Percentiles rank a stretch among this genome's conserved stretches.
phyloP scores from a whole-genome alignment of 2,329 filamentous ascomycete genomes.

The Apiospora saccharicola region DNA sequence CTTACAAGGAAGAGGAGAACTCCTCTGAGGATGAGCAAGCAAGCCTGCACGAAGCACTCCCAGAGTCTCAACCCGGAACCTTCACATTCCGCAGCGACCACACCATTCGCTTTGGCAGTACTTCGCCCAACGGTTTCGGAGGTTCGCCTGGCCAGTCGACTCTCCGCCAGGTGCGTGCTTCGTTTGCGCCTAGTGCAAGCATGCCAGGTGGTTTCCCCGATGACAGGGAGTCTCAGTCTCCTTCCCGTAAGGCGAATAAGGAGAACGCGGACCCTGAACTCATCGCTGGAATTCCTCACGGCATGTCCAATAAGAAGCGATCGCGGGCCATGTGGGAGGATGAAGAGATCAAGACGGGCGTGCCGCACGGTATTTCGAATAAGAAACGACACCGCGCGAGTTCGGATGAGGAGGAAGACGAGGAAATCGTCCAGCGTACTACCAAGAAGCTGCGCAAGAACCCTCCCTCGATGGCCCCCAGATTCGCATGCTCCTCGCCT shows the following conservation, averaged over 20 bases:
- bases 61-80: conserved; percentile 58
- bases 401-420: conserved; percentile 61
- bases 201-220: conserved; percentile 66
- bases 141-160: conserved; percentile 65
- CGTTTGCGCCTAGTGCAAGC: conserved; percentile 49
- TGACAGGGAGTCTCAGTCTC: conserved; percentile 34
- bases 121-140: conserved; percentile 61
- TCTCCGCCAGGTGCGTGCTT: conserved; percentile 65
- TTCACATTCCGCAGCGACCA: conserved; percentile 73
- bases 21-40: conserved; percentile 36
- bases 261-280: conserved; percentile 48
- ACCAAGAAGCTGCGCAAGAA: conserved; percentile 65
- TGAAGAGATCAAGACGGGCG: conserved; percentile 44
- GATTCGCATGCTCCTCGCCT: conserved; percentile 50
- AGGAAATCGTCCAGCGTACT: conserved; percentile 54
- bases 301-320: conserved; percentile 72
- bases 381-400: conserved; percentile 70
- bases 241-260: conserved; percentile 44
- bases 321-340: conserved; percentile 61
- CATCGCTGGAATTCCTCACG: conserved; percentile 60
- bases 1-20: conserved; percentile 39
- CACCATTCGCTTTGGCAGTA: conserved; percentile 64
- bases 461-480: conserved; percentile 59
- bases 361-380: conserved; percentile 69
- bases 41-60: conserved; percentile 31